Base-by-base conservation (phyloP, 148 eudicot genomes). In the Rheum nobile region DNA sequence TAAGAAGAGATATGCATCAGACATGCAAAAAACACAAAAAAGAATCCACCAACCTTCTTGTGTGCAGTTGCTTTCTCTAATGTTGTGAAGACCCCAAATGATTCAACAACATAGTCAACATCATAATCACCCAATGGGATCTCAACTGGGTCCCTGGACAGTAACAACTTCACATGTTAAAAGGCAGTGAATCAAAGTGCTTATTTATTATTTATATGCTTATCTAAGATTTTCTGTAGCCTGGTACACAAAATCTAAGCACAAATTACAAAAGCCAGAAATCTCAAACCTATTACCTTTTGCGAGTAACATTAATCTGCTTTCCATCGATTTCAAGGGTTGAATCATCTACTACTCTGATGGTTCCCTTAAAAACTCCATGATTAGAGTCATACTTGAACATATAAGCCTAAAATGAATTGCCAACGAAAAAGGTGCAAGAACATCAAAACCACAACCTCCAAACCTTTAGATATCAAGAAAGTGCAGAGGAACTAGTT, bases 61-160 rank as follows among this genome's bases (percentile, higher is more conserved):
- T 91, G 98, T 70, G 83, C 83, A 74, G 97, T 83, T 75, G 98
- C 98, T 78, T 88, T 89, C 2, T 91, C 97, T 63, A 91, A 29
- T 13, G 97, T 91, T 73, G 98, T 94, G 75, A 91, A 94, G 82
- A 88, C 91, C 38, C 98, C 97, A 74, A 97, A 94, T 48, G 98
- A 91, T 81, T 91, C 98, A 80, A 94, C 91, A 80, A 94, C 97
- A 80, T 89, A 91, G 11, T 94, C 98, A 73, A 83, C 97, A 78
- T 97, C 98, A 82, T 71, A 87, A 59, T 88, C 91, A 72, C 96
- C 98, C 98, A 97, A 94, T 8, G 97, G 93, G 67, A 94, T 94
- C 59, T 89, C 91, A 71, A 91, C 96, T 29, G 98, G 98, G 77
- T 94, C 89, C 82, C 98, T 94, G 79, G 35, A 50, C 14, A 47